These are phyloP conservation scores for Rhizopus microsporus DNA, from an alignment of 371 early-diverging fungal genomes.

Conservation along the genomic window DNA sequence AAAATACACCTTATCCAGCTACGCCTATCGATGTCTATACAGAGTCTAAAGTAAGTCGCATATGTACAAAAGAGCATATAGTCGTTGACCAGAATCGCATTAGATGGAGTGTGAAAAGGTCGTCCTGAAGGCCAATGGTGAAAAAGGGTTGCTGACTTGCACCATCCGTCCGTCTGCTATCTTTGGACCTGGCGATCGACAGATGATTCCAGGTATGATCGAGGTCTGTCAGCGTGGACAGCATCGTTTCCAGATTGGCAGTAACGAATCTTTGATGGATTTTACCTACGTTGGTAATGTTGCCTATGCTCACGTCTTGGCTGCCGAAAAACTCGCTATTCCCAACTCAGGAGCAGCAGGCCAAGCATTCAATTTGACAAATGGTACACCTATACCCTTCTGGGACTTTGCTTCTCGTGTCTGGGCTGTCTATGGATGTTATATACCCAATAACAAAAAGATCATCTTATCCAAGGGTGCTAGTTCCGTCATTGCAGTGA, in stretches of 20 bases:
- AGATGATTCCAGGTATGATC: conserved; percentile 77
- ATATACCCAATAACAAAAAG: conserved; percentile 47
- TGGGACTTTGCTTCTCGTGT: conserved; percentile 83
- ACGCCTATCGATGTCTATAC: conserved; percentile 87
- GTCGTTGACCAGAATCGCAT: not conserved
- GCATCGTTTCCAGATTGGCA: conserved; percentile 83
- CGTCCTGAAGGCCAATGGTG: conserved; percentile 77
- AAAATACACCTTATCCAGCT: conserved; percentile 72
- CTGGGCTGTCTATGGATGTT: conserved; percentile 60
- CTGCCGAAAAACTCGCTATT: conserved; percentile 73
- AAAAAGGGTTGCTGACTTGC: conserved; percentile 70
- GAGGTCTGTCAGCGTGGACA: conserved; percentile 74
- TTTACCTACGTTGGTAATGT: conserved; percentile 94
- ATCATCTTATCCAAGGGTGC: conserved; percentile 48
- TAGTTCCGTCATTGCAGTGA: conserved; percentile 53
- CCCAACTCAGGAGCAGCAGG: conserved; percentile 50
- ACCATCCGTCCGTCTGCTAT: conserved; percentile 90
- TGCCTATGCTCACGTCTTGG: conserved; percentile 88
- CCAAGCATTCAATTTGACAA: conserved; percentile 89
- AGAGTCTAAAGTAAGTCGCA: conserved; percentile 77
- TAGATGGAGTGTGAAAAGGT: conserved; percentile 81
- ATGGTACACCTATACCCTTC: conserved; percentile 91
- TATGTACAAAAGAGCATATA: conserved; percentile 10
- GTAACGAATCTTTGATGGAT: conserved; percentile 84
- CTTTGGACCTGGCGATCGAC: conserved; percentile 92